Percentiles rank a stretch among this genome's conserved stretches.
Evolutionary conservation across 768 basidiomycete genomes (phyloP).

Genomic region (Termitomyces heimii): DNA sequence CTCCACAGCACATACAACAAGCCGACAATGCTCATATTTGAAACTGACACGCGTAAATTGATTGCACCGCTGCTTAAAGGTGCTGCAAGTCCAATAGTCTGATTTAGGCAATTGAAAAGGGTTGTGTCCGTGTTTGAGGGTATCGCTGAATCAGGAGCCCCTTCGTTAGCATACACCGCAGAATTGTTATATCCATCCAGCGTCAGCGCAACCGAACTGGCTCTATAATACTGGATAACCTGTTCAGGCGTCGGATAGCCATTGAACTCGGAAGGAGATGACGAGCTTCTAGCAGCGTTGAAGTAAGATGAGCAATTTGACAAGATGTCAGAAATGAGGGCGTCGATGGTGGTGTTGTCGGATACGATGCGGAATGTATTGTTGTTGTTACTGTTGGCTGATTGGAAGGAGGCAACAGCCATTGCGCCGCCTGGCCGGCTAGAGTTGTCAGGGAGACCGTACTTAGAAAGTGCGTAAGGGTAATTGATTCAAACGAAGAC

Average conservation of each 20-base stretch:
- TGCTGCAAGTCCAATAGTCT: background rate
- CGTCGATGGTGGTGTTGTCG: constrained; percentile 36
- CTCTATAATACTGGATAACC: constrained; percentile 60
- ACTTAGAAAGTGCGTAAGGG: constrained; percentile 21
- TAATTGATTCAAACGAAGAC: background rate
- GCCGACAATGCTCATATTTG: background rate
- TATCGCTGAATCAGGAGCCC: constrained; percentile 32
- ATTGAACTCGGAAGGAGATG: background rate
- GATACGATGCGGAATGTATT: constrained; percentile 36
- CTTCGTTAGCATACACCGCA: constrained; percentile 29
- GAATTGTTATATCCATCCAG: constrained; percentile 65
- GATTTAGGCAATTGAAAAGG: constrained; percentile 45
- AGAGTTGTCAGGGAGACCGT: constrained; percentile 34
- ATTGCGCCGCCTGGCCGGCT: constrained; percentile 40
- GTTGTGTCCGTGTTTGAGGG: constrained; percentile 37
- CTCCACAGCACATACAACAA: background rate
- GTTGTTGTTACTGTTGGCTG: constrained; percentile 14
- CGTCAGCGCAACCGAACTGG: constrained; percentile 52
- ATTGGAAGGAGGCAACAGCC: constrained; percentile 28
- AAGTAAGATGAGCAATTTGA: constrained; percentile 27
- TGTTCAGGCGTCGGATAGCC: constrained; percentile 13
- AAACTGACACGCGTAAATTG: background rate
- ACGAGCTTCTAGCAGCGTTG: background rate
- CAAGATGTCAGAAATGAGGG: constrained; percentile 23
- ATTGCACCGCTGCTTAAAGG: constrained; percentile 4